Conservation (phyloP, 495 filamentous ascomycete species). For the Apiosordaria backusii region DNA sequence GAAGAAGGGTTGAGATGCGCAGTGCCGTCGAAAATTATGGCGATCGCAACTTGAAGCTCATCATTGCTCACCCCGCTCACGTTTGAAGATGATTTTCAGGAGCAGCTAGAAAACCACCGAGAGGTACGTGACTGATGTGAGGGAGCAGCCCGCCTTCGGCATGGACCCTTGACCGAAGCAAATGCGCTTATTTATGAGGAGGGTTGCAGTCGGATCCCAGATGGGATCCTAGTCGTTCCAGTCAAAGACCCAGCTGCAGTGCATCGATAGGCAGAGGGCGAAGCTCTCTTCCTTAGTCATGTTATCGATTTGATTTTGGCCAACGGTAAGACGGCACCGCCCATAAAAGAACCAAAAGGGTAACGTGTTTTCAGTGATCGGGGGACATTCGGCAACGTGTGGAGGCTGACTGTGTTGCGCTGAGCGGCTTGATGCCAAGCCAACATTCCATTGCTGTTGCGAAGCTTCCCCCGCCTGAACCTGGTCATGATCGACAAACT, state of each 20-base stretch:
- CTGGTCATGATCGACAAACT: background rate
- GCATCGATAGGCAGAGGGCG: background rate
- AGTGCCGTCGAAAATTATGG: background rate
- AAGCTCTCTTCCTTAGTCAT: background rate
- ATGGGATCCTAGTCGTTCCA: constrained; percentile 1
- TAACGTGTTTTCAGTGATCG: no score
- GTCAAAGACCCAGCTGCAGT: background rate
- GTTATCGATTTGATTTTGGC: background rate
- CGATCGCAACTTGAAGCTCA: background rate
- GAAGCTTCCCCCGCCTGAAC: background rate
- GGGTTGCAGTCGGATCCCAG: constrained; percentile 3
- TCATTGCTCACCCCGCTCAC: background rate
- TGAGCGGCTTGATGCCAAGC: background rate
- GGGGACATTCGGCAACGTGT: background rate
- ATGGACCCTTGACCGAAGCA: background rate
- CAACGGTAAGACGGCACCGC: no score
- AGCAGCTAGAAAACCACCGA: background rate
- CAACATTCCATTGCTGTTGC: background rate
- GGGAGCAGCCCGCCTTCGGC: background rate
- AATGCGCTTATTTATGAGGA: background rate
- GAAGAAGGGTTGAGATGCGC: background rate
- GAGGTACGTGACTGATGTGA: background rate
- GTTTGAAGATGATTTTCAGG: background rate
- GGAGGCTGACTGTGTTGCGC: background rate
- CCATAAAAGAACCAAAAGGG: no score